phyloP scores from a whole-genome alignment of 441 rosid species.

The Breynia disticha region DNA sequence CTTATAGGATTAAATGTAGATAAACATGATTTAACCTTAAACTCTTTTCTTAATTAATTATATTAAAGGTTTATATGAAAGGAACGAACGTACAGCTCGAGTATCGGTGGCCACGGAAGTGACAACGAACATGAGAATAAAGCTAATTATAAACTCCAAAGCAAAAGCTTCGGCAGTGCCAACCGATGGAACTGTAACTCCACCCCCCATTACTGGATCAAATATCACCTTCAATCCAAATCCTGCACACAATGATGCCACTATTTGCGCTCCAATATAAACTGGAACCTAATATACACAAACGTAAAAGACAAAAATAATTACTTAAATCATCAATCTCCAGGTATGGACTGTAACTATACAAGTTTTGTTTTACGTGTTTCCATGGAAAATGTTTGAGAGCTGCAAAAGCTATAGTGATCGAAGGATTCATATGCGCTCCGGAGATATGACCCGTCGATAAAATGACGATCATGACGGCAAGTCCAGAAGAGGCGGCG shows the following conservation, averaged over 20 bases:
- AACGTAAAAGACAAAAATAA: not conserved
- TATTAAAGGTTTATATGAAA: not conserved
- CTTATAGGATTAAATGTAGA: no score
- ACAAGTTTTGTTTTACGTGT: conserved; percentile 35
- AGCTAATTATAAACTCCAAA: conserved; percentile 72
- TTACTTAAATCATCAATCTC: not conserved
- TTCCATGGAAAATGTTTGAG: conserved; percentile 83
- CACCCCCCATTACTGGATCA: conserved; percentile 67
- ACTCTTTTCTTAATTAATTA: no score
- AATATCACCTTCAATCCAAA: conserved; percentile 58
- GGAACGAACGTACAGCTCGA: conserved; percentile 58
- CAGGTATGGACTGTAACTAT: no score
- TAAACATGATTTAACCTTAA: no score
- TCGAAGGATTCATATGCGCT: conserved; percentile 81
- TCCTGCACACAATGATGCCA: conserved; percentile 69
- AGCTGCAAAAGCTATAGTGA: conserved; percentile 78
- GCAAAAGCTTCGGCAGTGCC: conserved; percentile 53
- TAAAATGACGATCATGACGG: conserved; percentile 67
- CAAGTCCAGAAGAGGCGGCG: conserved; percentile 67
- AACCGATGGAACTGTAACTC: conserved; percentile 67
- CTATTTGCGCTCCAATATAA: conserved; percentile 62
- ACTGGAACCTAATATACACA: conserved; percentile 43
- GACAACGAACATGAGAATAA: conserved; percentile 75
- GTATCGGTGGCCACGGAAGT: conserved; percentile 85
- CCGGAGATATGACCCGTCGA: conserved; percentile 92